Base-by-base conservation (phyloP, 441 rosid species). In the Bocquillonia castaneifolia region DNA sequence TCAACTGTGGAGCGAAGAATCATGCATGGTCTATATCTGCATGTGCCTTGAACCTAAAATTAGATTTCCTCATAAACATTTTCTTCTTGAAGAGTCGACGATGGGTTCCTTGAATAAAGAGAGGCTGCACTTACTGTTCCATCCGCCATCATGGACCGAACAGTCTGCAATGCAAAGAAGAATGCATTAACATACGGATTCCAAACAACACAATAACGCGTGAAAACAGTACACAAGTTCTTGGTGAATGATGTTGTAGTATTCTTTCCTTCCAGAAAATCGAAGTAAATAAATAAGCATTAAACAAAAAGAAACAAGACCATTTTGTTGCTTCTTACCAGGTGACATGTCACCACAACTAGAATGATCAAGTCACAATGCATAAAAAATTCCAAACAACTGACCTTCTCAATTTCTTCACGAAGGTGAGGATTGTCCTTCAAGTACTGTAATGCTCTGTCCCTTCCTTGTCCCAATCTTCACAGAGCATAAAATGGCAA, bases 381-480 rank as follows among this genome's bases (percentile, higher is more conserved):
- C 36, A 40, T 59, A 2, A 18, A n/a, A 66, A 32, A 59, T 61
- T 23, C 23, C 47, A 63, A 56, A 69, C 45, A 66, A 50, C 31
- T 6, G 23, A 93, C 98, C 97, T 89, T 93, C 73, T 89, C 97
- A 59, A 93, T 83, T 73, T 91, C 91, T 31, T 80, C 90, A 5
- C 64, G 81, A 55, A 84, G 82, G 74, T 72, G 44, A 61, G 90
- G 91, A 72, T 84, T 84, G 66, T 93, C 97, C 70, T 83, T 82
- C 75, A 91, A 78, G 73, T 86, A 85, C 36, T 91, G 98, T 63
- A 91, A 66, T 68, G 97, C 95, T 78, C 67, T 89, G 44, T 91
- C 98, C 73, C 97, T 88, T 74, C 97, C 97, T 82, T 93, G 98
- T 57, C 98, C 97, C 70, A 91, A 81, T 83, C 98, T 93, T 57